Conservation (phyloP, 495 filamentous ascomycete species). For the Endocarpon pusillum region DNA sequence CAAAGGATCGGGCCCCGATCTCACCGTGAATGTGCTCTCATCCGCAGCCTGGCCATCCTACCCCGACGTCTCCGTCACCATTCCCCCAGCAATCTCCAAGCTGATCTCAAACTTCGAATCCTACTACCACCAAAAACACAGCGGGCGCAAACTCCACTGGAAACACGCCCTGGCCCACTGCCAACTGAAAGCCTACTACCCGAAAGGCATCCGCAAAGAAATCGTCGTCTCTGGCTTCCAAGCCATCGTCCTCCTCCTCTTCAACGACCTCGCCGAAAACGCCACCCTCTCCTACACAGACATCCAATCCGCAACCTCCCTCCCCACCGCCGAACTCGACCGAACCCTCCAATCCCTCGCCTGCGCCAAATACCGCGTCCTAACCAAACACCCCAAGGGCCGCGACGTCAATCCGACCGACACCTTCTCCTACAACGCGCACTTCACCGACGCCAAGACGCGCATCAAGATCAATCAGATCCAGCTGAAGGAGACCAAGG, state of each 20-base stretch:
- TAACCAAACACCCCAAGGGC: constrained; percentile 71
- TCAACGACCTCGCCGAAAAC: constrained; percentile 50
- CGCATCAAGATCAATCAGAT: constrained; percentile 98
- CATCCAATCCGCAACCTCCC: constrained; percentile 33
- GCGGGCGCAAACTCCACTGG: constrained; percentile 72
- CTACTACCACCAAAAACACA: constrained; percentile 77
- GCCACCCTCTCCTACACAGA: constrained; percentile 47
- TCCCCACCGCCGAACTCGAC: constrained; percentile 58
- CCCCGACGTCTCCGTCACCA: constrained; percentile 55
- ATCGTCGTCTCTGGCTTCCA: constrained; percentile 78
- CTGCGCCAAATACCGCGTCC: constrained; percentile 72
- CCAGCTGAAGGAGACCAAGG: constrained; percentile 81
- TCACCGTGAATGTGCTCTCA: constrained; percentile 74
- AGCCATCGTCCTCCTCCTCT: constrained; percentile 79
- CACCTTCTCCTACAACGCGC: constrained; percentile 59
- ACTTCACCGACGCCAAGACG: constrained; percentile 65
- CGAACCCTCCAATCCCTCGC: constrained; percentile 90
- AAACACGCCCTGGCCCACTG: constrained; percentile 83
- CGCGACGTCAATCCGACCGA: constrained; percentile 62
- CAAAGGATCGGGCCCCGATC: constrained; percentile 46
- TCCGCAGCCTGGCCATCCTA: constrained; percentile 85
- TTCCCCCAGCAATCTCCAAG: constrained; percentile 53
- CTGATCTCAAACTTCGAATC: constrained; percentile 57
- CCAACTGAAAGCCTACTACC: constrained; percentile 61
- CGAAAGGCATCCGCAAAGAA: constrained; percentile 64